Evolutionary conservation across 2,329 filamentous ascomycete species (phyloP).

Genomic region (Epichloe baconii): DNA sequence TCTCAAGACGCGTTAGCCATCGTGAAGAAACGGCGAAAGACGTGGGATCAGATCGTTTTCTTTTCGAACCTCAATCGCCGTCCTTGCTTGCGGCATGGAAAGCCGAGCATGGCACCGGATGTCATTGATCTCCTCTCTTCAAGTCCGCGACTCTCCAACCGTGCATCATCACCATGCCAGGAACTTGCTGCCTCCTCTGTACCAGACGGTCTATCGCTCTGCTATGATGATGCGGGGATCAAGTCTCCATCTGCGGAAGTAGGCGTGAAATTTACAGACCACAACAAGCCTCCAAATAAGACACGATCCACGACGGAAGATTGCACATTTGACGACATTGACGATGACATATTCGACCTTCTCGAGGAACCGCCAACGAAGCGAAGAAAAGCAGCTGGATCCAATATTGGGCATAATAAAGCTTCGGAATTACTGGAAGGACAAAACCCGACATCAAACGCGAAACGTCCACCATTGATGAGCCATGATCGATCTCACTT

Average conservation of each 20-base stretch:
- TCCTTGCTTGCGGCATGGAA: not conserved
- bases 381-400: not conserved
- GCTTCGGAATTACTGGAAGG: not conserved
- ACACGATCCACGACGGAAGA: not conserved
- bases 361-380: constrained; percentile 1
- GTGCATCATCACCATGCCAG: not conserved
- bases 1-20: not conserved
- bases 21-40: not conserved
- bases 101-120: constrained; percentile 16
- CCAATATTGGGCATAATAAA: not conserved
- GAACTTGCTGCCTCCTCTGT: not conserved
- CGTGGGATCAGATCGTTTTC: not conserved
- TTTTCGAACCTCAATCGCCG: not conserved
- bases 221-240: not conserved
- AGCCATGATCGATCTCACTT: not conserved
- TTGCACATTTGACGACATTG: not conserved
- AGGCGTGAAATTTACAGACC: not conserved
- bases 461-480: not conserved
- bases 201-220: not conserved
- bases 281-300: not conserved
- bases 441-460: not conserved
- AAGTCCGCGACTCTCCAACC: constrained; percentile 15
- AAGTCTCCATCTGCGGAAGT: not conserved
- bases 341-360: not conserved
- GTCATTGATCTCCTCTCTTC: constrained; percentile 26